Percentiles rank a stretch among this genome's conserved stretches.
Conservation (phyloP, 768 basidiomycete species). For the Butyriboletus loyo region DNA sequence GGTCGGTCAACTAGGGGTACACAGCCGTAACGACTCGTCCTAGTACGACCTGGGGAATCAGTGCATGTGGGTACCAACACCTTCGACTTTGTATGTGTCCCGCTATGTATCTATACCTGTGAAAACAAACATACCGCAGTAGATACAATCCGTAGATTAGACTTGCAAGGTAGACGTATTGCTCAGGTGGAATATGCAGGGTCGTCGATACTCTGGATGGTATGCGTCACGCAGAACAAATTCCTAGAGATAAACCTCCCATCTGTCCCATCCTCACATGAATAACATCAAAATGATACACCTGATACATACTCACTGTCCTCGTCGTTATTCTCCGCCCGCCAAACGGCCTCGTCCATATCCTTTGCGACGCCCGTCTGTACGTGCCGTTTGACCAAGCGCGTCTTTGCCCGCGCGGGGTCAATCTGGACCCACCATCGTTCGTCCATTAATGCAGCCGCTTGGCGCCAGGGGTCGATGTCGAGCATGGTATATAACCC, state of each 20-base stretch:
- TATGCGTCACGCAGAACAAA: slow-evolving; percentile 38
- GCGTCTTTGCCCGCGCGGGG: slow-evolving; percentile 47
- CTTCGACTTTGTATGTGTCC: too few relatives aligned
- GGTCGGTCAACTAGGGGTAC: background rate
- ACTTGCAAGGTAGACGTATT: background rate
- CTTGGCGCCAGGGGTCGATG: slow-evolving; percentile 69
- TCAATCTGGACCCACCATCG: slow-evolving; percentile 72
- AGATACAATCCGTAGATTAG: too few relatives aligned
- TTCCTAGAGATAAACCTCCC: slow-evolving; percentile 42
- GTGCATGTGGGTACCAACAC: too few relatives aligned
- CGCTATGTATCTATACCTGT: too few relatives aligned
- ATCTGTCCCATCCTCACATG: slow-evolving; percentile 30
- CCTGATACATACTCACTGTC: slow-evolving; percentile 50
- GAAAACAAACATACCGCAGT: too few relatives aligned
- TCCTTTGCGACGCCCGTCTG: slow-evolving; percentile 69
- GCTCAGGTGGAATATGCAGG: slow-evolving; percentile 14
- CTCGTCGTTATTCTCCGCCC: slow-evolving; percentile 75
- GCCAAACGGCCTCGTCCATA: slow-evolving; percentile 59
- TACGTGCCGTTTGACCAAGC: slow-evolving; percentile 75
- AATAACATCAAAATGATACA: background rate
- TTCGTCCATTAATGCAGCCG: slow-evolving; percentile 66
- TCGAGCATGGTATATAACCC: slow-evolving; percentile 84
- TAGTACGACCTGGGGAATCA: too few relatives aligned
- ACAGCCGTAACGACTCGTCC: background rate
- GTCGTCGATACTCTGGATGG: slow-evolving; percentile 44